phyloP scores from a whole-genome alignment of 2,329 filamentous ascomycete species.

The Penicillium sp. region DNA sequence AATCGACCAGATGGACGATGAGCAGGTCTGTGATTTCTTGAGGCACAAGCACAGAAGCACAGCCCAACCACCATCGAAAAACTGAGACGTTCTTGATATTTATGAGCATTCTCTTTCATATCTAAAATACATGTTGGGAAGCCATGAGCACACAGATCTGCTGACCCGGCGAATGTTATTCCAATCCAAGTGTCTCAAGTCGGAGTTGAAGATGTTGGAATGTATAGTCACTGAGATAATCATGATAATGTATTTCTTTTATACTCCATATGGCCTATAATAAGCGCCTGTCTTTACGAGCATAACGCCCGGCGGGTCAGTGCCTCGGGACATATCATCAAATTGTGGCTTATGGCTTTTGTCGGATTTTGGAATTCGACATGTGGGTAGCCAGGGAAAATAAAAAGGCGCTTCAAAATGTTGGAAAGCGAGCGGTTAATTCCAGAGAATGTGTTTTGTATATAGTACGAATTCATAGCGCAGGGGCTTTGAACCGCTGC shows the following conservation, averaged over 20 bases:
- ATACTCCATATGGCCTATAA: neutral
- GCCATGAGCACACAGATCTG: neutral
- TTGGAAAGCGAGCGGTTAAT: no score
- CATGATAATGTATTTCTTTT: neutral
- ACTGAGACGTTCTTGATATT: neutral
- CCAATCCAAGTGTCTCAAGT: neutral
- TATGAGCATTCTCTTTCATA: neutral
- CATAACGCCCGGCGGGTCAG: no score
- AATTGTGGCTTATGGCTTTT: no score
- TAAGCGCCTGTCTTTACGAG: no score
- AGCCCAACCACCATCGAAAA: constrained; percentile 7
- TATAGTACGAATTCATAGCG: no score
- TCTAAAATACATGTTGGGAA: neutral
- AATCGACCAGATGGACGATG: constrained; percentile 33
- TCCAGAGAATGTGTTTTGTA: no score
- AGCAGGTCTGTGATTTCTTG: constrained; percentile 36
- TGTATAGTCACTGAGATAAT: neutral
- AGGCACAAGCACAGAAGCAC: constrained; percentile 33
- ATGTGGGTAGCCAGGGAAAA: no score
- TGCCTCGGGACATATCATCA: no score
- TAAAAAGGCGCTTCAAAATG: no score
- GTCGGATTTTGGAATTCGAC: no score
- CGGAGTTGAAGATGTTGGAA: neutral
- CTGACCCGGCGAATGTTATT: neutral
- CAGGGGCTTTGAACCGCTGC: no score